These are phyloP conservation scores for Cubamyces sp. DNA, from an alignment of 768 basidiomycete genomes.

Conservation along the genomic window DNA sequence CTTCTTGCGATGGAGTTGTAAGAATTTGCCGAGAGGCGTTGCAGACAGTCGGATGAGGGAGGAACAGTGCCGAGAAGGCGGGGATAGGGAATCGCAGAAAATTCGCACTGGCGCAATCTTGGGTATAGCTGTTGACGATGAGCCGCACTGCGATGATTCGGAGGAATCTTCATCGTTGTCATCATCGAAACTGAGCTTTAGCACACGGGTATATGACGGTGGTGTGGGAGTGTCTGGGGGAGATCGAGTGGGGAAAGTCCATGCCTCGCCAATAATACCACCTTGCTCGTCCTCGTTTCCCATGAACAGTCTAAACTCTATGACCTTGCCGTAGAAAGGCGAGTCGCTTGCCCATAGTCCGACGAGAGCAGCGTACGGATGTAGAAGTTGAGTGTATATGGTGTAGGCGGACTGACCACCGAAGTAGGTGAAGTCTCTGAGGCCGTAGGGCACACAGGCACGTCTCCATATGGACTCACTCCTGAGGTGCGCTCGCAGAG, in stretches of 20 bases:
- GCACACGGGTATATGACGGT: conserved; percentile 11
- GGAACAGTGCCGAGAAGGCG: neutral
- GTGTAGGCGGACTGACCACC: conserved; percentile 13
- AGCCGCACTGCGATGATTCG: neutral
- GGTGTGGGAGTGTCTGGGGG: conserved; percentile 2
- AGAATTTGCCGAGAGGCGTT: conserved; percentile 5
- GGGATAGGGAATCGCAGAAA: neutral
- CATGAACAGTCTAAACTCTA: conserved; percentile 24
- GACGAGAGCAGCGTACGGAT: conserved; percentile 23
- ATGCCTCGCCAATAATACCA: conserved; percentile 28
- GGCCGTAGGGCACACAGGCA: conserved; percentile 18
- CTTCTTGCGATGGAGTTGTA: conserved; percentile 22
- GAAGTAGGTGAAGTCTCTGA: conserved; percentile 16
- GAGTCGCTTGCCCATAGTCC: conserved; percentile 30
- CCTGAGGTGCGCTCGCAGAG: conserved; percentile 7
- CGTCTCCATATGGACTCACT: conserved; percentile 24
- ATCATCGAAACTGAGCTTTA: conserved; percentile 26
- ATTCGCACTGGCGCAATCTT: neutral
- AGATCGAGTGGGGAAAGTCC: conserved; percentile 11
- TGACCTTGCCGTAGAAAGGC: conserved; percentile 27
- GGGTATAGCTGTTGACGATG: too few relatives aligned
- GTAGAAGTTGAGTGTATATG: conserved; percentile 25
- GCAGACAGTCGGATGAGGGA: conserved; percentile 7
- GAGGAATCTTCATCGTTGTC: neutral
- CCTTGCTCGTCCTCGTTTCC: conserved; percentile 19